Evolutionary conservation across 345 rosid genomes (phyloP), one percentile per base, ranked within the genome.

Genomic region (Hibiscus trionum): DNA sequence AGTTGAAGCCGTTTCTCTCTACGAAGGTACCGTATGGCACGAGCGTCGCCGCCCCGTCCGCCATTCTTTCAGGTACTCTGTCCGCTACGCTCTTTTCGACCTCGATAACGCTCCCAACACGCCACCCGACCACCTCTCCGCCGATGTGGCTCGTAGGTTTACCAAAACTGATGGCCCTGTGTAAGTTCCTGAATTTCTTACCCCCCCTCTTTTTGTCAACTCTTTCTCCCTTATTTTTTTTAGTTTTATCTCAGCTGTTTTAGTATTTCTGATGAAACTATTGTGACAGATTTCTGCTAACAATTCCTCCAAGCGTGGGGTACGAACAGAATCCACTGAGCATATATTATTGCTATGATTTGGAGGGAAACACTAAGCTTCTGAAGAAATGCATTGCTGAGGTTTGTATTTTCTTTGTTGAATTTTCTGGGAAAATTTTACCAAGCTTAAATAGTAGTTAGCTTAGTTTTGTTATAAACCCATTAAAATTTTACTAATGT

Each of bases 271-370:
- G 39, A 27, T 16, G 39, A 27, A 66, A 67, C 27, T 39, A 27
- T 37, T 61, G 66, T 5, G 73, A 83, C 86, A 94, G 98, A 29
- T 90, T 79, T 65, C 82, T 94, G 27, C 79, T 91, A 82, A 91
- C 97, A 24, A 86, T 94, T 73, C 98, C 98, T 73, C 93, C 92
- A 2, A 94, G 96, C 17, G 90, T 91, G 61, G 96, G 98, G 57
- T 88, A 90, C 73, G 96, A 88, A 61, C 97, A 90, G 75, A 94
- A 94, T 75, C 98, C 98, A 0, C 73, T 90, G 85, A 94, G 98
- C 70, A 57, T 93, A 83, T 93, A 91, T 68, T 93, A 93, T 73
- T 93, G 98, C 80, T 91, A 91, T 50, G 80, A 83, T 66, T 11
- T 77, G 55, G 82, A 83, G 55, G 89, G 81, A 0, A 73, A 85